Base-by-base conservation (phyloP, 805 yeast genomes). In the Kockiozyma suomiensis region DNA sequence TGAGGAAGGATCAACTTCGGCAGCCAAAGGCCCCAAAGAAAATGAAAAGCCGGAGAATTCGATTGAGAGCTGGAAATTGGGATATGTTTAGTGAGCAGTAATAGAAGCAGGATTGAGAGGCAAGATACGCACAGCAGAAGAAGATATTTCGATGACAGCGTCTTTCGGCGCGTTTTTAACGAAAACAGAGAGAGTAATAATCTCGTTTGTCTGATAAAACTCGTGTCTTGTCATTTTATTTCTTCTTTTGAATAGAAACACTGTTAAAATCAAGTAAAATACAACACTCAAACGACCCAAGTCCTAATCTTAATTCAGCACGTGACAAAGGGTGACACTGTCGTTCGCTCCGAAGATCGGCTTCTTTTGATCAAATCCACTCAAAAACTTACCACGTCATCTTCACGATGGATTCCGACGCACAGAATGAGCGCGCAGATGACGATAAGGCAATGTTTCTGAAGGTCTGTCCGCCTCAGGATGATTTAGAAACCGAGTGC, bases 151-250 rank as follows among this genome's bases (percentile, higher is more conserved):
- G 4, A 85, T 77, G 6, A 78, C 72, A 0, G 76, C 72, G 4
- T 82, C 84, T 47, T 78, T 70, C 7, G 86, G 85, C 17, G 90
- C 81, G 42, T 81, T 81, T 62, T 87, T 85, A 50, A 89, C 83
- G 69, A 86, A 93, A 5, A 93, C 74, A 1, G 93, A 83, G 30
- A 92, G 76, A 0, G 85, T 84, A 13, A 91, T 82, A 2, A 72
- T 70, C 0, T 75, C 75, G 8, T 75, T 68, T 15, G 85, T 79
- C 72, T 94, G 97, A 74, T 85, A 93, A 85, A 87, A 88, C 65
- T 88, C 92, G n/a, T 76, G 74, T 67, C 79, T 47, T 40, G 49
- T 21, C 48, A 38, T 50, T 21, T 25, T 19, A 17, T 10, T n/a
- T n/a, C n/a, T n/a, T n/a, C n/a, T n/a, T n/a, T n/a, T n/a, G n/a